Percentiles rank a stretch among this genome's conserved stretches.
Conservation (phyloP, 805 yeast species). For the Kazachstania africana region DNA sequence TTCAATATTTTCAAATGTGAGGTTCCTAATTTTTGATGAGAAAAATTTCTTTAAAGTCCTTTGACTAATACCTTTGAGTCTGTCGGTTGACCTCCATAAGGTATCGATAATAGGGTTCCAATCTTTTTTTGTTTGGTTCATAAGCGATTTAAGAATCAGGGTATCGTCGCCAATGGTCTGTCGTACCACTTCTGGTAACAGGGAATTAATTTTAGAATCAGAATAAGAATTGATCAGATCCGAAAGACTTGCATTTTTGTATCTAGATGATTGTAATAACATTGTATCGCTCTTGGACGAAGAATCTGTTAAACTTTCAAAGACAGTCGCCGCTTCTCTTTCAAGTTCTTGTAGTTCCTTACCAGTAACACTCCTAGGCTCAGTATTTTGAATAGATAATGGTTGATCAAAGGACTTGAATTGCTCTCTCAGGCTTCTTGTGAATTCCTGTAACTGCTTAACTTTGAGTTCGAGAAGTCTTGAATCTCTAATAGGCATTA, state of each 20-base stretch:
- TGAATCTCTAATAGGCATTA: slow-evolving; percentile 5
- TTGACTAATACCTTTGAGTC: slow-evolving; percentile 6
- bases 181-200: slow-evolving; percentile 13
- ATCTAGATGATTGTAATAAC: too few species aligned
- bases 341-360: too few species aligned
- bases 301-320: too few species aligned
- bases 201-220: slow-evolving; percentile 5
- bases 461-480: slow-evolving; percentile 17
- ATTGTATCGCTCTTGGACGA: too few species aligned
- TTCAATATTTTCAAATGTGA: slow-evolving; percentile 17
- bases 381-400: too few species aligned
- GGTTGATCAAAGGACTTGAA: too few species aligned
- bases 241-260: slow-evolving; percentile 7
- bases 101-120: slow-evolving; percentile 19
- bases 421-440: slow-evolving; percentile 12
- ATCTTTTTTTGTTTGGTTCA: slow-evolving; percentile 13
- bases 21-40: slow-evolving; percentile 4
- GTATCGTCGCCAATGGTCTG: slow-evolving; percentile 15
- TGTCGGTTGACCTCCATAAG: slow-evolving; percentile 7
- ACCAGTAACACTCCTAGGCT: too few species aligned
- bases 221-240: slow-evolving; percentile 10
- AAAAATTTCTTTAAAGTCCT: slow-evolving; percentile 6
- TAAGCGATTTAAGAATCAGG: slow-evolving; percentile 12
- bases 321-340: too few species aligned
- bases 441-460: slow-evolving; percentile 20